Conservation (phyloP, 495 filamentous ascomycete genomes). For the Poronia punctata region DNA sequence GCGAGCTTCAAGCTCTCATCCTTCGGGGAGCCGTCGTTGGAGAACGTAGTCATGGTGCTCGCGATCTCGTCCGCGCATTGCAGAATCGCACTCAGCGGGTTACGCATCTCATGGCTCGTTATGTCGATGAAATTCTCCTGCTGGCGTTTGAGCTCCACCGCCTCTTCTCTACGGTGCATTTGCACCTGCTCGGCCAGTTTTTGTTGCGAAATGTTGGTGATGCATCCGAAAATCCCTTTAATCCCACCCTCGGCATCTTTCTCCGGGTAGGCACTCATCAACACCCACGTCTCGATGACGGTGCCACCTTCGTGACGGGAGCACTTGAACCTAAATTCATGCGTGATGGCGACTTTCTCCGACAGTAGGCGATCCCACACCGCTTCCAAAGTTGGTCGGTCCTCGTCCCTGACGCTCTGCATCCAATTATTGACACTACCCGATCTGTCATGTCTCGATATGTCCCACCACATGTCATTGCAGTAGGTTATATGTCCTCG, state of each 20-base stretch:
- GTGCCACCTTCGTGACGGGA: conserved; percentile 51
- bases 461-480: conserved; percentile 68
- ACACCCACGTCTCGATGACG: conserved; percentile 62
- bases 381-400: conserved; percentile 42
- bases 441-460: conserved; percentile 49
- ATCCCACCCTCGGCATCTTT: conserved; percentile 47
- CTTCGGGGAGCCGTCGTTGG: conserved; percentile 12
- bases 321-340: conserved; percentile 63
- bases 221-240: conserved; percentile 64
- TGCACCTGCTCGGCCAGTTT: conserved; percentile 59
- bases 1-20: conserved; percentile 18
- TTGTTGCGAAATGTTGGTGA: conserved; percentile 51
- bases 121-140: conserved; percentile 87
- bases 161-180: conserved; percentile 53
- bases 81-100: conserved; percentile 72
- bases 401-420: conserved; percentile 55
- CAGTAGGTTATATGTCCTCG: conserved; percentile 58
- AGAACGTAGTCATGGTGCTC: conserved; percentile 39
- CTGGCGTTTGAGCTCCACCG: conserved; percentile 57
- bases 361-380: conserved; percentile 54
- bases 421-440: conserved; percentile 55
- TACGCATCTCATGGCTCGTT: conserved; percentile 82
- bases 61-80: conserved; percentile 77
- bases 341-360: conserved; percentile 48
- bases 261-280: conserved; percentile 65